Evolutionary conservation across 2,329 filamentous ascomycete genomes (phyloP).

Genomic region (Fusarium sp.): DNA sequence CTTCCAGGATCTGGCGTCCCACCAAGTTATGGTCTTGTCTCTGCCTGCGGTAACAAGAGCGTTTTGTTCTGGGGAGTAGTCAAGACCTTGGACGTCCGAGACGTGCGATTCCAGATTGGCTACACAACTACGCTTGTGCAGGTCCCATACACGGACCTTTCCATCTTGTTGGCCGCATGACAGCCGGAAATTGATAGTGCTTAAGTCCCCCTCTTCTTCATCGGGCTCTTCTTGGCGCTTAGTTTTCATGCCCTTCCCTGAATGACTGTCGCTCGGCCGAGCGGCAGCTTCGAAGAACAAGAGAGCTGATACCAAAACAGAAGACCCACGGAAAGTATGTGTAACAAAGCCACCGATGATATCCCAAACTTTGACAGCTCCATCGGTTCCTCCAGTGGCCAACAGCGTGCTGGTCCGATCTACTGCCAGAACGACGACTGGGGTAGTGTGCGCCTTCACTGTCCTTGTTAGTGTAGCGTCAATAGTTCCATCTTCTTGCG

Average conservation of each 20-base stretch:
- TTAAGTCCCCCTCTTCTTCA: slow-evolving; percentile 54
- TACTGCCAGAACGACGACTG: slow-evolving; percentile 85
- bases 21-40: slow-evolving; percentile 94
- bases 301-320: slow-evolving; percentile 88
- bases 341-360: slow-evolving; percentile 90
- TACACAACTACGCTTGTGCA: slow-evolving; percentile 82
- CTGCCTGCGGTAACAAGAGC: slow-evolving; percentile 84
- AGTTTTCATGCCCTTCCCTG: slow-evolving; percentile 51
- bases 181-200: slow-evolving; percentile 74
- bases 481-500: slow-evolving; percentile 66
- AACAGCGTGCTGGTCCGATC: slow-evolving; percentile 90
- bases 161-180: slow-evolving; percentile 95
- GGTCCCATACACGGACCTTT: slow-evolving; percentile 89
- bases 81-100: slow-evolving; percentile 88
- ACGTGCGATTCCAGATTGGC: slow-evolving; percentile 90
- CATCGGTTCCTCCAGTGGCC: slow-evolving; percentile 92
- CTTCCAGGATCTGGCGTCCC: slow-evolving; percentile 90
- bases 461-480: slow-evolving; percentile 78
- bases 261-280: slow-evolving; percentile 47
- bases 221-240: slow-evolving; percentile 50
- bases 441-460: slow-evolving; percentile 88
- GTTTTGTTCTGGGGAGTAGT: slow-evolving; percentile 81
- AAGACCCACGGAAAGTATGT: slow-evolving; percentile 93
- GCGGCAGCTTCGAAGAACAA: slow-evolving; percentile 85
- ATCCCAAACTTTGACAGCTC: slow-evolving; percentile 96